A percentile compares a stretch with the other conserved stretches of the same genome.
Conservation (phyloP, 2,329 filamentous ascomycete genomes). For the Hypoxylon sp. region DNA sequence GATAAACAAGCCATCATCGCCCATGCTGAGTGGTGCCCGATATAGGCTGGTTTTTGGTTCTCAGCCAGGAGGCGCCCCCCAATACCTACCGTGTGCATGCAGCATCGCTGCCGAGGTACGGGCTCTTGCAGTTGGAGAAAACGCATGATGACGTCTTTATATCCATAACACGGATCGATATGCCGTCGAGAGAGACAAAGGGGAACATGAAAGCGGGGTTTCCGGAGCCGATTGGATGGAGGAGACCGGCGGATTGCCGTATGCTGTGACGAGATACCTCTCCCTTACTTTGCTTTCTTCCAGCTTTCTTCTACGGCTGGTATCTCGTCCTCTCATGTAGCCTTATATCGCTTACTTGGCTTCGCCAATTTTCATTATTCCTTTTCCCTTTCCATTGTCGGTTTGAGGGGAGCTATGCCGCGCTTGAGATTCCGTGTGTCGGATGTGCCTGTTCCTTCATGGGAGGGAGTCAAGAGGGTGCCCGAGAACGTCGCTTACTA, state of each 20-base stretch:
- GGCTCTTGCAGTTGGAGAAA: neutral
- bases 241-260: conserved; percentile 4
- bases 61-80: neutral
- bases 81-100: neutral
- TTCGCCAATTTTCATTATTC: neutral
- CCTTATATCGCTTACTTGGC: neutral
- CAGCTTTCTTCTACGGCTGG: too few species aligned
- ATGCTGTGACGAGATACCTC: neutral
- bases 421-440: neutral
- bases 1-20: neutral
- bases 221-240: conserved; percentile 8
- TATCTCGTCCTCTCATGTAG: neutral
- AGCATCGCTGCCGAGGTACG: neutral
- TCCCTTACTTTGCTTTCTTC: neutral
- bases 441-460: neutral
- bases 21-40: conserved; percentile 1
- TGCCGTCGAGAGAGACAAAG: neutral
- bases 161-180: neutral
- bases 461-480: neutral
- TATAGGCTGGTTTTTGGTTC: neutral
- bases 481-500: neutral
- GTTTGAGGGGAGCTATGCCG: neutral
- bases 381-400: neutral
- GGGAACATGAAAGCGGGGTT: conserved; percentile 9
- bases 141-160: neutral